Base-by-base conservation (phyloP, 177 flowering plant species). In the Vitis hybrid region DNA sequence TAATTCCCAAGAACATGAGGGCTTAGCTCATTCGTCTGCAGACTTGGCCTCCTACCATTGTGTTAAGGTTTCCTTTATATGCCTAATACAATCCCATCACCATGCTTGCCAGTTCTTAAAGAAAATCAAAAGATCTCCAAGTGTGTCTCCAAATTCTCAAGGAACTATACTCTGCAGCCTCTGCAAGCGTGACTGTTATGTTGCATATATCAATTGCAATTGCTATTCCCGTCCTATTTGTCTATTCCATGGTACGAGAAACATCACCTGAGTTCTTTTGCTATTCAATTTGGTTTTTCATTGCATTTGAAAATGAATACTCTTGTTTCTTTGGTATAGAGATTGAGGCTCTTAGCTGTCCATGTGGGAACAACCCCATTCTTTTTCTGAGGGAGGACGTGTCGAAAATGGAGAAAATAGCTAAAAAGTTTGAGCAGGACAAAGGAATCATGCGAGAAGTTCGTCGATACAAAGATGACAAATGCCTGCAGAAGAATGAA, bases 161-260 rank as follows among this genome's bases (percentile, higher is more conserved):
- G 62, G 71, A 62, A 63, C 74, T 18, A 50, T 73, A n/a, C n/a
- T 73, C n/a, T 77, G 80, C 61, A 20, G 62, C 68, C 22, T 72
- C 62, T 77, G 77, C 38, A 73, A 73, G 60, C 65, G 76, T 7
- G 76, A 73, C 62, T 73, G 76, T 54, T 73, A 61, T 20, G 31
- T 67, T n/a, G 67, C 62, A 11, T 67, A 67, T 33, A 49, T 67
- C n/a, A 67, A 44, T 24, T 73, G 76, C 62, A 60, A 8, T 2
- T 60, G 67, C 24, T 47, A 24, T 52, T 53, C 28, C 0, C 47
- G 44, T 38, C 76, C 76, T 20, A 17, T 67, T 28, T 73, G 71
- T 52, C 54, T 73, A 62, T 58, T 55, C 22, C 76, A 73, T 14
- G 70, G 75, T 72, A 66, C 14, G 70, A 17, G 28, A 5, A 31